Evolutionary conservation across 148 eudicot species (phyloP).

Genomic region (Camellia sinensis): DNA sequence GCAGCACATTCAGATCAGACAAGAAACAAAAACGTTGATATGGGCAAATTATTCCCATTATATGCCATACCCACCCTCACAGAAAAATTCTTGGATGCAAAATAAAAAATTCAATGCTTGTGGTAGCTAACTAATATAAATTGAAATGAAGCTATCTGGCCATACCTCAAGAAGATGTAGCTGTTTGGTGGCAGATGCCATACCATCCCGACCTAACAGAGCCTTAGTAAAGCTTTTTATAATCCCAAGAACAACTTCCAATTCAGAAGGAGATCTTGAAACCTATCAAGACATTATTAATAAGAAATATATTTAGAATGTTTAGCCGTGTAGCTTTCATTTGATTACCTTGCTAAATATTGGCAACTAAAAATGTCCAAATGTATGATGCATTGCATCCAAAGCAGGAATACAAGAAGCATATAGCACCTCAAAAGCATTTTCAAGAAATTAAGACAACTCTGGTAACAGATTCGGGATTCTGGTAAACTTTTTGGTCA

Average conservation of each 20-base stretch:
- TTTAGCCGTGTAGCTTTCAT: background rate
- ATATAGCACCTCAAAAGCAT: background rate
- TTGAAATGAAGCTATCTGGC: slow-evolving; percentile 3
- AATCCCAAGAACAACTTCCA: slow-evolving; percentile 80
- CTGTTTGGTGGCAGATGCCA: slow-evolving; percentile 61
- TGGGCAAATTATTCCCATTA: background rate
- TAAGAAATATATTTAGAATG: background rate
- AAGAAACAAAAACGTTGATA: background rate
- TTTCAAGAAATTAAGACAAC: background rate
- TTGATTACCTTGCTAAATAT: background rate
- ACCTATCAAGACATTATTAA: slow-evolving; percentile 43
- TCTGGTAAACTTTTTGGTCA: background rate
- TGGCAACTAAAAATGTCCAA: background rate
- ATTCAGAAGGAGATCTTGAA: slow-evolving; percentile 80
- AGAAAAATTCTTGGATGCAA: background rate
- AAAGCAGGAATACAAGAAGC: background rate
- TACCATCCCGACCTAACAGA: slow-evolving; percentile 56
- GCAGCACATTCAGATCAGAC: background rate
- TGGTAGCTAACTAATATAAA: background rate
- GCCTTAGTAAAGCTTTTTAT: slow-evolving; percentile 65
- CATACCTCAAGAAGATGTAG: slow-evolving; percentile 81
- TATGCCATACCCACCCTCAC: background rate
- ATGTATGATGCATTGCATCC: slow-evolving; percentile 7
- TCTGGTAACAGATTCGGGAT: background rate
- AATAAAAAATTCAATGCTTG: slow-evolving; percentile 2